Conservation (phyloP, 345 rosid genomes). For the Aegle marmelos region DNA sequence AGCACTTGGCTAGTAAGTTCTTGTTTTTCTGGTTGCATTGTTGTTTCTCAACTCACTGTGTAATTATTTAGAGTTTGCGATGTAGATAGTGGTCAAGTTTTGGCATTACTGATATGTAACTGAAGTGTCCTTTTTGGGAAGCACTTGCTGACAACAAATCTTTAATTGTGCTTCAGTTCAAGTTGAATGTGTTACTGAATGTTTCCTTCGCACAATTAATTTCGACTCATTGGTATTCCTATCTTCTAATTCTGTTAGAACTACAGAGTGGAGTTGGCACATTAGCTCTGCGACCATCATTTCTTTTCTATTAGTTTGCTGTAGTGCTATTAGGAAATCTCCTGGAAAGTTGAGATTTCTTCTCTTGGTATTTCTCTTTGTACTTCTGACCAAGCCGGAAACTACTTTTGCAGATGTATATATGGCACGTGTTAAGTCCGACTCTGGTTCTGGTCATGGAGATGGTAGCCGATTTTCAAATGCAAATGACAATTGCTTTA, state of each 20-base stretch:
- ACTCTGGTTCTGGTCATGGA: conserved; percentile 51
- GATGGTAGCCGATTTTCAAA: conserved; percentile 48
- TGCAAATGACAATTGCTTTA: conserved; percentile 49
- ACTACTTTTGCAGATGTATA: conserved; percentile 54
- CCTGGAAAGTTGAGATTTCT: background rate
- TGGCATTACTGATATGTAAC: background rate
- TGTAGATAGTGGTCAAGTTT: background rate
- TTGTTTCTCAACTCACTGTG: background rate
- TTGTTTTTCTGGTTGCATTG: background rate
- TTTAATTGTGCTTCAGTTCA: background rate
- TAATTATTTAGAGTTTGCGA: background rate
- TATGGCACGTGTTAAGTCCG: conserved; percentile 48
- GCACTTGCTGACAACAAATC: background rate
- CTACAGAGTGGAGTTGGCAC: background rate
- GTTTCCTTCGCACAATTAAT: background rate
- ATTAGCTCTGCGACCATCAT: background rate
- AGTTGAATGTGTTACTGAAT: background rate
- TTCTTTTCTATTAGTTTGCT: background rate
- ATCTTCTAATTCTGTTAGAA: background rate
- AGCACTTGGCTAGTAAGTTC: conserved; percentile 69
- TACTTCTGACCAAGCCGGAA: conserved; percentile 16
- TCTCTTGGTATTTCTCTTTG: background rate
- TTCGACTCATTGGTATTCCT: background rate
- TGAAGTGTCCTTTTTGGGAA: background rate
- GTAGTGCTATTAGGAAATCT: background rate